These are phyloP conservation scores for Scedosporium aurantiacum DNA, from an alignment of 2,329 filamentous ascomycete genomes.

Conservation along the genomic window DNA sequence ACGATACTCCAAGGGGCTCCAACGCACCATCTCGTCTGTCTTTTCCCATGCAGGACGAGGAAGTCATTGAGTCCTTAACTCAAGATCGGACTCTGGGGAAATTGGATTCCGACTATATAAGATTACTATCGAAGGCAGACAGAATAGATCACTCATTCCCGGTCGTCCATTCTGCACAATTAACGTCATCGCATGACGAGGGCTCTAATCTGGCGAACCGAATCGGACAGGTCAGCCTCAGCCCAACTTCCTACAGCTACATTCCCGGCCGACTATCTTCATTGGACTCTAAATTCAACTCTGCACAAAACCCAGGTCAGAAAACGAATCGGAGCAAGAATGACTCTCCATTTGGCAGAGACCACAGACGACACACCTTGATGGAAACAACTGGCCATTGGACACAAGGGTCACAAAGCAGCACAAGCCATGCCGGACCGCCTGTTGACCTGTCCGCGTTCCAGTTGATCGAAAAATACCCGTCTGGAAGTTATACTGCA, in stretches of 20 bases:
- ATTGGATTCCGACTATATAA: neutral
- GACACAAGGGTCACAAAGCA: neutral
- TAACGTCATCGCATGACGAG: too few species aligned
- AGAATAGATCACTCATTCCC: too few species aligned
- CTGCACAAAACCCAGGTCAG: too few species aligned
- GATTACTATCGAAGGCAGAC: neutral
- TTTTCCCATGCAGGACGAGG: neutral
- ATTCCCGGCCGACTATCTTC: too few species aligned
- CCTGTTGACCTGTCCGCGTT: conserved; percentile 8
- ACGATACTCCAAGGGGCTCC: neutral
- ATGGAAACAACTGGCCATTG: neutral
- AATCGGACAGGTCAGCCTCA: too few species aligned
- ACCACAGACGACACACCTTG: neutral
- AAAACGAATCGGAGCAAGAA: too few species aligned
- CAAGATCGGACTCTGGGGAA: neutral
- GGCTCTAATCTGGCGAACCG: too few species aligned
- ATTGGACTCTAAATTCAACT: too few species aligned
- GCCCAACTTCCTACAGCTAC: too few species aligned
- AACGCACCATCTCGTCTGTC: neutral
- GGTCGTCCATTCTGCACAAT: too few species aligned
- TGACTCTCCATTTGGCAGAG: too few species aligned
- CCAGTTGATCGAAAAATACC: conserved; percentile 8
- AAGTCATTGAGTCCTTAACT: neutral
- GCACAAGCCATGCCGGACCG: too few species aligned
- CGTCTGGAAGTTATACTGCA: conserved; percentile 6